These are phyloP conservation scores for Simmondsia chinensis DNA, from an alignment of 148 eudicot species.

Conservation along the genomic window DNA sequence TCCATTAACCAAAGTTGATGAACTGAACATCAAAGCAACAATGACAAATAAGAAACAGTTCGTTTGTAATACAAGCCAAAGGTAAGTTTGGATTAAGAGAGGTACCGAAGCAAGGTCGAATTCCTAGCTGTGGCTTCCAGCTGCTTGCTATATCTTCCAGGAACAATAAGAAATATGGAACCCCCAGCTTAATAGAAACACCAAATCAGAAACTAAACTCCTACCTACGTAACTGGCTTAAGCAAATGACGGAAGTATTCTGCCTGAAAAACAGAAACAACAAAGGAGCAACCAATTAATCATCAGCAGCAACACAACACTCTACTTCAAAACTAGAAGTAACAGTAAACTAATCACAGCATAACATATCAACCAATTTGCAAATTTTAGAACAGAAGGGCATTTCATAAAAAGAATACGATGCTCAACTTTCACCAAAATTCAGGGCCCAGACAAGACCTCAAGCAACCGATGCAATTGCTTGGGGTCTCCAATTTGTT, in stretches of 20 bases:
- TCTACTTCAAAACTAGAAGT: neutral
- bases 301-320: neutral
- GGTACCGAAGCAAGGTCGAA: constrained; percentile 25
- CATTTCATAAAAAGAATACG: too few relatives aligned
- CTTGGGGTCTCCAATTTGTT: too few relatives aligned
- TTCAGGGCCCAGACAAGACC: too few relatives aligned
- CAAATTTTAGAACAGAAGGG: too few relatives aligned
- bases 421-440: too few relatives aligned
- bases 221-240: constrained; percentile 91
- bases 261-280: constrained; percentile 58
- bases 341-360: too few relatives aligned
- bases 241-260: constrained; percentile 93
- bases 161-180: constrained; percentile 34
- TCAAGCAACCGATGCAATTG: too few relatives aligned
- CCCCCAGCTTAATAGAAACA: constrained; percentile 48
- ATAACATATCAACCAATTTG: too few relatives aligned
- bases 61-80: too few relatives aligned
- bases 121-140: constrained; percentile 18
- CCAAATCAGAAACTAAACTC: constrained; percentile 17
- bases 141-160: constrained; percentile 27
- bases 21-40: constrained; percentile 10
- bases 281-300: constrained; percentile 1
- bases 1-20: constrained; percentile 57
- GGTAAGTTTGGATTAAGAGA: constrained; percentile 4
- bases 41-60: neutral